phyloP scores from a whole-genome alignment of 73 alveolate species.

The Tetrahymena elliotti region DNA sequence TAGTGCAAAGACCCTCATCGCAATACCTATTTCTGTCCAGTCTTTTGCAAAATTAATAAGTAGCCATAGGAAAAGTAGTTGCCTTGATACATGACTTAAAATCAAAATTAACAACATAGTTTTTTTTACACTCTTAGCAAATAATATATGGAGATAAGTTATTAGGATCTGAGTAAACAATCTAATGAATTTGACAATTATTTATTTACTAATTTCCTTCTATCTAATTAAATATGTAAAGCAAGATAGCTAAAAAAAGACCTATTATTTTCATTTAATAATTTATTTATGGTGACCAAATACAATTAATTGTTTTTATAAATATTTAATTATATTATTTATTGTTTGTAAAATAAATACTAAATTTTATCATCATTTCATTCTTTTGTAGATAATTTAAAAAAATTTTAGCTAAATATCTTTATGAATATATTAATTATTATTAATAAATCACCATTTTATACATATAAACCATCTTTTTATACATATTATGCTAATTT shows the following conservation, averaged over 20 bases:
- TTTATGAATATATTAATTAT: no score
- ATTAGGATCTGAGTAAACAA: neutral
- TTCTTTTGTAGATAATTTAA: no score
- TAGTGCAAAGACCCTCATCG: neutral
- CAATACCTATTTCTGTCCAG: neutral
- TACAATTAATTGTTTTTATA: no score
- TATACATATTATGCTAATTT: no score
- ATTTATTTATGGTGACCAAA: neutral
- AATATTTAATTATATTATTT: no score
- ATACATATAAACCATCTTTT: no score
- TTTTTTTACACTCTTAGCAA: neutral
- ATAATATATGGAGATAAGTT: neutral
- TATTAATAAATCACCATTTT: no score
- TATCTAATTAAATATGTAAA: no score
- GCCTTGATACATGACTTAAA: neutral
- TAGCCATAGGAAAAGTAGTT: neutral
- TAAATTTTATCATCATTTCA: no score
- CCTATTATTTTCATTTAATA: neutral
- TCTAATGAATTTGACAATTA: neutral
- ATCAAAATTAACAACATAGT: neutral
- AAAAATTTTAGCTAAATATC: no score
- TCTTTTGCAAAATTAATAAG: neutral
- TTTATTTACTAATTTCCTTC: neutral
- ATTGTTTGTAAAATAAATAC: no score
- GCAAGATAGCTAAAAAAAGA: neutral